Conservation (phyloP, 306 rosid genomes). For the Fagus crenata region DNA sequence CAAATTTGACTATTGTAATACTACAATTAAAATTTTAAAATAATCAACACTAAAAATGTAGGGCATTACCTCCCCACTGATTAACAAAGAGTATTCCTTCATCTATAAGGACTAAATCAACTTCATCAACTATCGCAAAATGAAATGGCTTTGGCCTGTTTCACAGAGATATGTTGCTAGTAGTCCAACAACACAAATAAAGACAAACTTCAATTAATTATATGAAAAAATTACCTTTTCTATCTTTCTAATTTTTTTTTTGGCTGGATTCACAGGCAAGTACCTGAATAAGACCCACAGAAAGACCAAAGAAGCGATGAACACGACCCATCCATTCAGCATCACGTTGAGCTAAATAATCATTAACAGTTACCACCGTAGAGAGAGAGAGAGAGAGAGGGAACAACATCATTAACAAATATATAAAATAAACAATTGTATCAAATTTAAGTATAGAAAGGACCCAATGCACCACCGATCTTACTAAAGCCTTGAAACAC, state of each 20-base stretch:
- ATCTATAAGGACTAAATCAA: too few species aligned
- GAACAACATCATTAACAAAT: conserved; percentile 12
- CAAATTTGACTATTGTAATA: conserved; percentile 18
- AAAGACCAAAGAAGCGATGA: conserved; percentile 90
- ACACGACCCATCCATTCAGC: conserved; percentile 99
- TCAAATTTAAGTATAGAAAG: neutral
- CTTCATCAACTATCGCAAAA: conserved; percentile 94
- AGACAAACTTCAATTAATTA: conserved; percentile 18
- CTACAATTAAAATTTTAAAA: conserved; percentile 34
- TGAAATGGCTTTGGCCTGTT: conserved; percentile 94
- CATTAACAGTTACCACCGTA: conserved; percentile 91
- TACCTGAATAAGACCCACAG: conserved; percentile 96
- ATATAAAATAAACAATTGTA: conserved; percentile 7
- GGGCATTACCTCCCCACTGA: too few species aligned
- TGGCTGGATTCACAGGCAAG: conserved; percentile 14
- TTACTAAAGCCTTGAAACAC: conserved; percentile 7
- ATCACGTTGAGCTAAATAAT: conserved; percentile 96
- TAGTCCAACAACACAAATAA: conserved; percentile 9
- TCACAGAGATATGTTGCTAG: conserved; percentile 28
- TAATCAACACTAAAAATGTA: too few species aligned
- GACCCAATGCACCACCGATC: conserved; percentile 11
- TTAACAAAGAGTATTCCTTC: too few species aligned
- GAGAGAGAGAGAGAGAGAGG: conserved; percentile 9
- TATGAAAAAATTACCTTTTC: conserved; percentile 13
- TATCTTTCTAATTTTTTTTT: neutral